Evolutionary conservation across 805 yeast genomes (phyloP), one percentile per base, ranked within the genome.

Genomic region (Candida succiphila): DNA sequence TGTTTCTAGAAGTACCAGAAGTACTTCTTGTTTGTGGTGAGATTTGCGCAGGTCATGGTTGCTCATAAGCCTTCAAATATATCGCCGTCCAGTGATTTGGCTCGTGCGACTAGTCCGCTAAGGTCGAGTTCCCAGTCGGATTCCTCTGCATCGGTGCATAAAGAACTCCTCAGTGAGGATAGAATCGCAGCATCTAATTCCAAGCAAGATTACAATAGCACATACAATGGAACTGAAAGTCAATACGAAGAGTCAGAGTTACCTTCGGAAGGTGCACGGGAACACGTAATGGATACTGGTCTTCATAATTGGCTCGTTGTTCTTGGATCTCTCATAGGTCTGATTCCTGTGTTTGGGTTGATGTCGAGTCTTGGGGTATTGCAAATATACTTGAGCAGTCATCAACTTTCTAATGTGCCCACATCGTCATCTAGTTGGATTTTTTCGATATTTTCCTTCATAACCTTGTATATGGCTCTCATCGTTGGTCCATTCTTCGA

Each of bases 321-420:
- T 1, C 41, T 67, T n/a, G 79, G 79, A 7, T 60, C 75, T 0
- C 74, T 74, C 49, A 51, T 72, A 25, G 79, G 81, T 4, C 56
- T 72, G 35, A 50, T 69, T 2, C 66, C 67, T 25, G 62, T 71
- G 10, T 69, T 77, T 44, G 89, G 88, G 1, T 40, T 78, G 25
- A 59, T 75, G 42, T 78, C 78, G 45, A 53, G 78, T 1, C 59
- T 69, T 15, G 82, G 85, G 30, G 72, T 72, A 2, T 60, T 77
- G 25, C 81, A 78, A 49, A 67, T 78, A 1, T 77, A 72, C 49
- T 65, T 77, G 2, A 54, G 68, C 6, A 48, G 56, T 17, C 69
- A 76, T 47, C 77, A 75, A 44, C 59, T 79, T 40, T 46, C 46
- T 4, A 43, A 59, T 23, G 51, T 63, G 16, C 48, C 65, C n/a